Base-by-base conservation (phyloP, 331 rosid species). In the Dryas integrifolia region DNA sequence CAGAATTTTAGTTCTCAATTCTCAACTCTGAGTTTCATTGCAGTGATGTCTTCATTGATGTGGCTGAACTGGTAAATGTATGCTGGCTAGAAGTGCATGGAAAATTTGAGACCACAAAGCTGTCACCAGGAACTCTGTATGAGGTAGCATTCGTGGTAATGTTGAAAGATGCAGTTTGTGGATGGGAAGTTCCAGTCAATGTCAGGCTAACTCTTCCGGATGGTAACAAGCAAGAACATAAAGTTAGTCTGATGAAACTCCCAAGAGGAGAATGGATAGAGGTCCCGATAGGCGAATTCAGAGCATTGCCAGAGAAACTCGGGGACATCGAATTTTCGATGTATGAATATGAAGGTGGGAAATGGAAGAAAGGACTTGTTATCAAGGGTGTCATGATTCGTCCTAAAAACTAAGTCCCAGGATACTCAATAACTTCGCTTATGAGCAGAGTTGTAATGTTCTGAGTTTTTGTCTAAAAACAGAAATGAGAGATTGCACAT, bases 61-160 rank as follows among this genome's bases (percentile, higher is more conserved):
- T 76, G 10, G 92, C 92, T 44, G 86, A 86, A 58, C 84, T 93
- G 51, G 7, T 63, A 16, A 49, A 5, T 0, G 97, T 87, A 9
- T 86, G 97, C 21, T 89, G 98, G 97, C 83, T 93, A 3, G 89
- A 87, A 77, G 80, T 87, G 59, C 63, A 51, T 44, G 98, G 91
- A 44, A 86, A 82, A 68, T 82, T 93, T 26, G 83, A 89, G 6
- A 78, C 81, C 4, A 24, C 65, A 51, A 83, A 76, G 70, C 91
- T 91, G 59, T 67, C 96, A 46, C 85, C 89, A 0, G 88, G 88
- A 61, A 63, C 73, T 14, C 18, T 56, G 5, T 90, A 91, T 18
- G 77, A 85, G 82, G 86, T 85, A 4, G 80, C 75, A 26, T 85
- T 89, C 68, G 61, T 78, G 58, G 59, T 86, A 13, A 93, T 62